Conservation (phyloP, 1,284 basidiomycete genomes). For the Coniferiporia sulphurascens region DNA sequence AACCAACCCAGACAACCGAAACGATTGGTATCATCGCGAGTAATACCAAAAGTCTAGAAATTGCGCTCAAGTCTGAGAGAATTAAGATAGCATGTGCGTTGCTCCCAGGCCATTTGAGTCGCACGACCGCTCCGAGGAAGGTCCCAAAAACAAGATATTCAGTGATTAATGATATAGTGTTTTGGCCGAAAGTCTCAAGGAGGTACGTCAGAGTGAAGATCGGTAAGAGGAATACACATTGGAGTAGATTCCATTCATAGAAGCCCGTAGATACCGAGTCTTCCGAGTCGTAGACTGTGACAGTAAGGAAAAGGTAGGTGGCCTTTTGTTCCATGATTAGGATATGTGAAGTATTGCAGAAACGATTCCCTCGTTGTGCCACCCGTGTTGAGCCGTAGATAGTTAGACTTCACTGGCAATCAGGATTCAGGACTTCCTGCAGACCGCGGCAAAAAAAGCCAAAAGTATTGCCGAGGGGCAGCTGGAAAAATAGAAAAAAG, state of each 20-base stretch:
- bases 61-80: background rate
- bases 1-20: background rate
- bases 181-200: background rate
- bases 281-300: background rate
- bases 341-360: no score
- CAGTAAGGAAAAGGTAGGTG: background rate
- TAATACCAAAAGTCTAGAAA: background rate
- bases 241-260: background rate
- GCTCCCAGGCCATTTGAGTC: background rate
- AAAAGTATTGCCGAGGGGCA: background rate
- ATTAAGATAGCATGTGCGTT: background rate
- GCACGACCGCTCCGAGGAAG: background rate
- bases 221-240: background rate
- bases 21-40: background rate
- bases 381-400: background rate
- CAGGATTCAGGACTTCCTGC: background rate
- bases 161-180: background rate
- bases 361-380: background rate
- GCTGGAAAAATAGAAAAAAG: conserved; percentile 18
- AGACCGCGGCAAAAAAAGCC: background rate
- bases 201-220: background rate
- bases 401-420: background rate
- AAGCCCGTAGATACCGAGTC: background rate
- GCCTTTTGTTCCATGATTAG: no score
- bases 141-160: background rate